These are phyloP conservation scores for Tremellales sp. DNA, from an alignment of 1,284 basidiomycete species.

Conservation along the genomic window DNA sequence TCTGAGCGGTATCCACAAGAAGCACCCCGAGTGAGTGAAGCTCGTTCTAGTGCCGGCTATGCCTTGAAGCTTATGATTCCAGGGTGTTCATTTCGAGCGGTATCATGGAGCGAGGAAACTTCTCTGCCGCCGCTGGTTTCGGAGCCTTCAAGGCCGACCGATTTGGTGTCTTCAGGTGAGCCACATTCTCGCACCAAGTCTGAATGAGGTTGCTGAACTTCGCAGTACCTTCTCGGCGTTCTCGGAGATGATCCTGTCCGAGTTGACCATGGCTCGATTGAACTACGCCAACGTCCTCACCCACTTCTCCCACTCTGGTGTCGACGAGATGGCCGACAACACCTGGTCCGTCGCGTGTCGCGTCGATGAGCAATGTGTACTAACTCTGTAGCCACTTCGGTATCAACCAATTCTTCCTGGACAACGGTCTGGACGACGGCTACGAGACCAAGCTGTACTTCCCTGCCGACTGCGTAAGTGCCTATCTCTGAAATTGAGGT, in stretches of 20 bases:
- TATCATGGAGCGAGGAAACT: conserved; percentile 77
- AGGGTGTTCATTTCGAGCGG: conserved; percentile 71
- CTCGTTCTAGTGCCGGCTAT: too few species aligned
- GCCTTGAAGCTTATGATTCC: not conserved
- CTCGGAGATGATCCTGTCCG: conserved; percentile 80
- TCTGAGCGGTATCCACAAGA: conserved; percentile 75
- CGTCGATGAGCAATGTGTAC: not conserved
- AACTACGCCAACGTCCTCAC: conserved; percentile 78
- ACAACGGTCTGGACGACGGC: conserved; percentile 73
- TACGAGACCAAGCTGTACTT: conserved; percentile 71
- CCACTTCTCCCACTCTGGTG: conserved; percentile 83
- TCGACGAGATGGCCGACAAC: conserved; percentile 71
- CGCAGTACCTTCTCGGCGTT: conserved; percentile 85
- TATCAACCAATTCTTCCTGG: conserved; percentile 75
- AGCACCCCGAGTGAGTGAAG: conserved; percentile 65
- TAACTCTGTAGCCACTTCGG: conserved; percentile 43
- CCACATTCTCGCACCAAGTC: not conserved
- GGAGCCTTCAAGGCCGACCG: conserved; percentile 52
- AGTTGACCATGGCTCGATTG: conserved; percentile 81
- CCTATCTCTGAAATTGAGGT: not conserved
- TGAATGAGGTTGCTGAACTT: conserved; percentile 30
- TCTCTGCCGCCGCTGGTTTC: conserved; percentile 78
- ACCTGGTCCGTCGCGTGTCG: conserved; percentile 59
- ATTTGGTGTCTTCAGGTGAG: conserved; percentile 18
- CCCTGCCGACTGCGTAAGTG: conserved; percentile 62